phyloP scores from a whole-genome alignment of 305 asterid species.

The Solanum hybrid region DNA sequence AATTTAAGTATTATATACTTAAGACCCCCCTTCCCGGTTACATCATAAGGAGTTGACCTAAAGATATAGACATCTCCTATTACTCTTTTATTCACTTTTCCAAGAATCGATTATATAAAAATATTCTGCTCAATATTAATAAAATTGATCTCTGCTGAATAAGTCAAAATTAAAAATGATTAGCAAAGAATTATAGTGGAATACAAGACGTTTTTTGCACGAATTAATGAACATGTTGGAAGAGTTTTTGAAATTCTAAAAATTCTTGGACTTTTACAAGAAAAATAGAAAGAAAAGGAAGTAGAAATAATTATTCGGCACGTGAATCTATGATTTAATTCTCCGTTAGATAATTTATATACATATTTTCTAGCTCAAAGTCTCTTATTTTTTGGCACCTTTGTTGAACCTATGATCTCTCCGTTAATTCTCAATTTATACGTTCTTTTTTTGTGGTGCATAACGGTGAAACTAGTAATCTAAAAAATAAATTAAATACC shows the following conservation, averaged over 20 bases:
- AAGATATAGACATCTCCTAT: slow-evolving; percentile 10
- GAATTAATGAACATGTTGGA: background rate
- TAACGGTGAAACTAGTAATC: no score
- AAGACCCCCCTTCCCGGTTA: slow-evolving; percentile 7
- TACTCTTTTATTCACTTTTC: background rate
- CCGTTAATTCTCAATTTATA: background rate
- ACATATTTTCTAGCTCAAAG: background rate
- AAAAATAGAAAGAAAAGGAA: background rate
- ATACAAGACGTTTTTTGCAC: slow-evolving; percentile 4
- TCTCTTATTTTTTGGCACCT: background rate
- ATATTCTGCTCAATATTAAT: background rate
- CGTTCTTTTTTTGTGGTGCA: background rate
- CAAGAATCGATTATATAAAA: background rate
- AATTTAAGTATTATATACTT: background rate
- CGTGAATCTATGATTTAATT: background rate
- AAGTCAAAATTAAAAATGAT: slow-evolving; percentile 32
- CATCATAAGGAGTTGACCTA: slow-evolving; percentile 23
- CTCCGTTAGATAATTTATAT: background rate
- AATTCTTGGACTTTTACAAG: background rate
- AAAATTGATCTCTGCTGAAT: background rate
- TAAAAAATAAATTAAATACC: no score
- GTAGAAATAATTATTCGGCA: background rate
- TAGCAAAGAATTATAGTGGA: slow-evolving; percentile 27
- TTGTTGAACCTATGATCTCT: background rate
- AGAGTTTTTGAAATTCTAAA: background rate